These are phyloP conservation scores for Colletotrichum brevisporum DNA, from an alignment of 2,329 filamentous ascomycete species.

Conservation along the genomic window DNA sequence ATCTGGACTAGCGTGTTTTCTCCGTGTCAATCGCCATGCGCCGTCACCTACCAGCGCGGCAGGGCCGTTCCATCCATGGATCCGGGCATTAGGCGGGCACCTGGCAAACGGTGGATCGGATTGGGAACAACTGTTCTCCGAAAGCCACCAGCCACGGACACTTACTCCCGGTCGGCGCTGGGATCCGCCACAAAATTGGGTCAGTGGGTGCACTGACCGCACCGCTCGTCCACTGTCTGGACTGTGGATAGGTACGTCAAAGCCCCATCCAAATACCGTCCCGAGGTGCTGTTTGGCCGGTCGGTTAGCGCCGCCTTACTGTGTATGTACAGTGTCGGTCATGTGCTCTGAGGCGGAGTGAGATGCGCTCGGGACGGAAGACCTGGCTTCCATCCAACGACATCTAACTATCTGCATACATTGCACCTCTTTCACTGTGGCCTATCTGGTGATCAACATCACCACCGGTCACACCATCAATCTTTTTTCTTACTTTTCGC, in stretches of 20 bases:
- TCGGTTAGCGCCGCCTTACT: slow-evolving; percentile 28
- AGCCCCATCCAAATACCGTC: slow-evolving; percentile 16
- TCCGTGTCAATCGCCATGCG: slow-evolving; percentile 30
- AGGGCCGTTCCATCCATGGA: not conserved
- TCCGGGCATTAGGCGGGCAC: no score
- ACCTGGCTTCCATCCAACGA: slow-evolving; percentile 3
- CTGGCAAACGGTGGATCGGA: not conserved
- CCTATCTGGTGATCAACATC: slow-evolving; percentile 12
- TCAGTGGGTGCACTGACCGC: slow-evolving; percentile 32
- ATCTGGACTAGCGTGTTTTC: slow-evolving; percentile 39
- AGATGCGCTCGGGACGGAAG: slow-evolving; percentile 5
- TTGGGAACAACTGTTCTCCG: slow-evolving; percentile 17
- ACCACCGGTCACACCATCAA: slow-evolving; percentile 3
- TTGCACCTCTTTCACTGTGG: slow-evolving; percentile 20
- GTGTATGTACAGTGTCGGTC: slow-evolving; percentile 15
- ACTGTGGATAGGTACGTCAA: slow-evolving; percentile 35
- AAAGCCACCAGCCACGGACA: not conserved
- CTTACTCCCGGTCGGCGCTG: no score
- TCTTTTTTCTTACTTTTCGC: not conserved
- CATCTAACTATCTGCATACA: slow-evolving; percentile 11
- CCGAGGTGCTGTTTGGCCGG: slow-evolving; percentile 2
- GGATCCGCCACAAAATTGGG: slow-evolving; percentile 15
- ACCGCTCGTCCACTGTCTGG: not conserved
- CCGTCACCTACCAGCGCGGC: not conserved
- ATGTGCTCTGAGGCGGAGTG: slow-evolving; percentile 33